Conservation (phyloP, 2,329 filamentous ascomycete genomes). For the Trichoderma atrobrunneum region DNA sequence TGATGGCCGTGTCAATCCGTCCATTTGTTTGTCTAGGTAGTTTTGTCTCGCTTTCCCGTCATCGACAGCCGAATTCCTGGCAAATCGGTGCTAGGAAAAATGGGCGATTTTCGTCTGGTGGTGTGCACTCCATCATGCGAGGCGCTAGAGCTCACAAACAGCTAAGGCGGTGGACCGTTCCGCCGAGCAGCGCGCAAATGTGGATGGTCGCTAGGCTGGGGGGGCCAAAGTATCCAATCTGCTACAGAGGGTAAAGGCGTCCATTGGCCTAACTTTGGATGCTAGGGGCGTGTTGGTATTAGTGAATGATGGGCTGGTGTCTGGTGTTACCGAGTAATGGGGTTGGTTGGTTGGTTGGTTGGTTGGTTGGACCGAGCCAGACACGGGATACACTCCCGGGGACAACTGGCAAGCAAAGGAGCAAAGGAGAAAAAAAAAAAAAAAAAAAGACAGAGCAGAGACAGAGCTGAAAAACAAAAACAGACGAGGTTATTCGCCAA, state of each 20-base stretch:
- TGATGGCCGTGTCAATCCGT: neutral
- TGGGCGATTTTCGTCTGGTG: neutral
- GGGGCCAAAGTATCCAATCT: neutral
- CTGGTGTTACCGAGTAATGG: neutral
- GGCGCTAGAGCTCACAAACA: neutral
- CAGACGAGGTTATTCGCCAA: neutral
- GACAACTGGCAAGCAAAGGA: neutral
- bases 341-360: neutral
- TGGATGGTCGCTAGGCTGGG: neutral
- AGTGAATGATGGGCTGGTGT: neutral
- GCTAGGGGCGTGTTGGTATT: neutral
- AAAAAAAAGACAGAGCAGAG: neutral
- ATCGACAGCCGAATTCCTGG: neutral
- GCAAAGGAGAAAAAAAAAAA: neutral
- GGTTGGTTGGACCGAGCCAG: neutral
- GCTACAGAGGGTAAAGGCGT: neutral
- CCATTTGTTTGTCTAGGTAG: neutral
- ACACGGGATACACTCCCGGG: neutral
- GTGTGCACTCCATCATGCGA: conserved; percentile 14
- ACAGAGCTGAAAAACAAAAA: neutral
- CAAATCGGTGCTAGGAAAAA: neutral
- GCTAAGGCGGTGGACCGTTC: conserved; percentile 13
- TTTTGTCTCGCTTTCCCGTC: neutral
- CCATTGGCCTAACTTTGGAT: neutral
- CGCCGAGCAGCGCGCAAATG: neutral